Conservation (phyloP, 2,329 filamentous ascomycete genomes). For the Zopfia rhizophila region DNA sequence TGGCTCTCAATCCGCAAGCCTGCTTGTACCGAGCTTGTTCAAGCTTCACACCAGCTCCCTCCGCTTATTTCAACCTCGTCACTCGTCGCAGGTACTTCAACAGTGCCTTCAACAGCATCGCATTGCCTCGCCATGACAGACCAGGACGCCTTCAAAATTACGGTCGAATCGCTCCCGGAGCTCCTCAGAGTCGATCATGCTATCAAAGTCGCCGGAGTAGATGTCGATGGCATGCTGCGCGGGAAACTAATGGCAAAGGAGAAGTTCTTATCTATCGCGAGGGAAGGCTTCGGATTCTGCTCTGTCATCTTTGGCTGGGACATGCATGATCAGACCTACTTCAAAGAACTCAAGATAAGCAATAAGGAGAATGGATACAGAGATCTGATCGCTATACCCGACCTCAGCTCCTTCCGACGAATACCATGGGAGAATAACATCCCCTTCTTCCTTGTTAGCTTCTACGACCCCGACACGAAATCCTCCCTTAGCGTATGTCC, state of each 20-base stretch:
- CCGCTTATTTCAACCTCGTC: slow-evolving; percentile 6
- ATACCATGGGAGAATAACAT: slow-evolving; percentile 93
- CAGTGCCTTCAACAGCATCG: slow-evolving; percentile 8
- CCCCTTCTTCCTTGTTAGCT: slow-evolving; percentile 86
- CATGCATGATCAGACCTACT: slow-evolving; percentile 94
- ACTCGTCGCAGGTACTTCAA: slow-evolving; percentile 13
- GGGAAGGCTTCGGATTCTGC: slow-evolving; percentile 89
- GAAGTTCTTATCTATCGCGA: slow-evolving; percentile 87
- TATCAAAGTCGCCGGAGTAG: slow-evolving; percentile 88
- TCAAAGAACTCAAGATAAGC: slow-evolving; percentile 84
- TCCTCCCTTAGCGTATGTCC: slow-evolving; percentile 81
- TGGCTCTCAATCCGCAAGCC: slow-evolving; percentile 12
- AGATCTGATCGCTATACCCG: slow-evolving; percentile 84
- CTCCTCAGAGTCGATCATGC: slow-evolving; percentile 77
- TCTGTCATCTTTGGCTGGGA: slow-evolving; percentile 97
- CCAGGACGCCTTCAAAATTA: slow-evolving; percentile 58
- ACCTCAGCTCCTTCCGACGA: slow-evolving; percentile 79
- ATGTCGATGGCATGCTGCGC: slow-evolving; percentile 86
- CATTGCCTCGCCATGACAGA: slow-evolving; percentile 31
- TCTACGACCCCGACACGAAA: slow-evolving; percentile 81
- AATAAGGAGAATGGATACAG: slow-evolving; percentile 92
- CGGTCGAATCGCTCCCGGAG: slow-evolving; percentile 70
- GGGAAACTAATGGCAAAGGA: slow-evolving; percentile 93
- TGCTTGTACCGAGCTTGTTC: slow-evolving; percentile 10
- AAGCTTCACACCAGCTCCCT: not conserved